Conservation (phyloP, 2,329 filamentous ascomycete genomes). For the Fusarium devonianum region DNA sequence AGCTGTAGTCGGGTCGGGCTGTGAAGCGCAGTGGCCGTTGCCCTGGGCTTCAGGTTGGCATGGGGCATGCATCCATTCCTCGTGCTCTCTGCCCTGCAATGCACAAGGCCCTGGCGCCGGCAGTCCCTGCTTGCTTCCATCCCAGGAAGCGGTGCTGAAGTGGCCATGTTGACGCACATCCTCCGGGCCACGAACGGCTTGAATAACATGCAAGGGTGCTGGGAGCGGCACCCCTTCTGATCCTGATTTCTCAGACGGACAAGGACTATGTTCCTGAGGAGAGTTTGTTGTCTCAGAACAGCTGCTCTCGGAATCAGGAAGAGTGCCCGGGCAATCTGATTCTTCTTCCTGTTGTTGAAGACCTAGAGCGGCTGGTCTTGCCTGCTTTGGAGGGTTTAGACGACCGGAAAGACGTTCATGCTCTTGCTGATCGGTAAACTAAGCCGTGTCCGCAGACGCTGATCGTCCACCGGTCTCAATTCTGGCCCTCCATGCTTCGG, state of each 20-base stretch:
- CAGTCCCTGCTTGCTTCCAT: constrained; percentile 17
- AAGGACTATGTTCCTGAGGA: neutral
- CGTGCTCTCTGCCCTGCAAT: too few species aligned
- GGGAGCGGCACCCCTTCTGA: constrained; percentile 19
- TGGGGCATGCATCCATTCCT: too few species aligned
- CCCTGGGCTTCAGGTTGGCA: neutral
- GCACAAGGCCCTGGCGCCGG: too few species aligned
- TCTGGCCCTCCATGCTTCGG: neutral
- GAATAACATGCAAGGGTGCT: constrained; percentile 33
- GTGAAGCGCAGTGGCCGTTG: neutral
- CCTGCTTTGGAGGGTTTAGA: neutral
- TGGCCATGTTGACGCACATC: neutral
- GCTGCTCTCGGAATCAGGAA: neutral
- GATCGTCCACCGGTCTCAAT: neutral
- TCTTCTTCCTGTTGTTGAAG: neutral
- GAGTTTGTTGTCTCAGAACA: constrained; percentile 18
- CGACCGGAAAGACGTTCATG: neutral
- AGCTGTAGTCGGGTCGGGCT: neutral
- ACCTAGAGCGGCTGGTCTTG: neutral
- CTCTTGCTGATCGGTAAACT: constrained; percentile 5
- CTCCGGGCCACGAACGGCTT: constrained; percentile 7
- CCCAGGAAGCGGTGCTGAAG: constrained; percentile 13
- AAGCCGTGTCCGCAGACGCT: constrained; percentile 1
- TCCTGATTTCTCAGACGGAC: neutral
- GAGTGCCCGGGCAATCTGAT: neutral